Evolutionary conservation across 2,329 filamentous ascomycete genomes (phyloP), one percentile per base, ranked within the genome.

Genomic region (Trichoderma brevicompactum): DNA sequence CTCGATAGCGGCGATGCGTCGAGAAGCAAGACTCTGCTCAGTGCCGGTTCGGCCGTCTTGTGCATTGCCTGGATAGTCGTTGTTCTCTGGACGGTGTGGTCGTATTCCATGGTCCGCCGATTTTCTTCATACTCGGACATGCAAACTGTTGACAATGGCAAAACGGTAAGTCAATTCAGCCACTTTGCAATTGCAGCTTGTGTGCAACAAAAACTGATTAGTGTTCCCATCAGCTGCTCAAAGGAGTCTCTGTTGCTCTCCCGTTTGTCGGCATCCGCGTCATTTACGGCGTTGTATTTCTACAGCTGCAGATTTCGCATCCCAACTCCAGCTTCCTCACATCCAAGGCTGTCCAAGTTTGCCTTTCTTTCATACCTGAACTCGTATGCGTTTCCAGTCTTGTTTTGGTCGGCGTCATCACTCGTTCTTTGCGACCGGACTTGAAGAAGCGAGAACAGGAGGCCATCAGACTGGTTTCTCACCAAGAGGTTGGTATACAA

Each of bases 361-460:
- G 58, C 15, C 12, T 61, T 10, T 52, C 34, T 6, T 28, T 61
- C 7, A 10, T 61, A 13, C 58, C 58, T 5, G 58, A 61, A 5
- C 6, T 61, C 10, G 9, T 34, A 9, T 61, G 58, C 7, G 32
- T 61, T 36, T 36, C 5, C 15, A 61, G 38, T 8, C 58, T 61
- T 1, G 13, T 61, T 10, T 9, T 52, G 19, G 46, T 43, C 13
- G 58, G 58, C 2, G 38, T 61, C 9, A 6, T 61, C 8, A 52
- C 46, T 23, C 58, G 58, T 7, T 61, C 58, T 9, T 36, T 61
- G 23, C 19, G 48, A 7, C 38, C 46, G 2, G 58, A 52, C 0
- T 49, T 61, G 48, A 61, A 61, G 38, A 61, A 61, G 38, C 38
- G 58, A n/a, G 58, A 61, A 6, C 36, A 49, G 3, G 58, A 52